Base-by-base conservation (phyloP, 768 basidiomycete genomes). In the Chalciporus sphaerocephalus region DNA sequence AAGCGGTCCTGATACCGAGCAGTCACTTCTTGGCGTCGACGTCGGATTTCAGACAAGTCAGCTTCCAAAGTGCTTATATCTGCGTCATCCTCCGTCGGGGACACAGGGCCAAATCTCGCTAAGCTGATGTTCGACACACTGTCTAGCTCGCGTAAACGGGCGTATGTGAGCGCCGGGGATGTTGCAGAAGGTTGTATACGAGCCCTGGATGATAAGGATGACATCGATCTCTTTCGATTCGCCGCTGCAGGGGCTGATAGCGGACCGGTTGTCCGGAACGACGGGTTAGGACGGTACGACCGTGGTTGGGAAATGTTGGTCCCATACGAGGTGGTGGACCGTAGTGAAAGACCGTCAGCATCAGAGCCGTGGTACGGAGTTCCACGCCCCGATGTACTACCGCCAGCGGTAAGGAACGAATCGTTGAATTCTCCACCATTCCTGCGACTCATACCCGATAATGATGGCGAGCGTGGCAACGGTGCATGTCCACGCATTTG, bases 1-100 rank as follows among this genome's bases (percentile, higher is more conserved):
- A 92, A 62, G 38, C 88, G 80, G 25, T 76, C 76, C 44, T 86
- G 83, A 56, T 92, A 92, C 53, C 87, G 76, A 52, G 68, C 71
- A 25, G 74, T 75, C 23, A 92, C 85, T 56, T 89, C 87, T 44
- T 78, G 80, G 28, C 85, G 71, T 51, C 86, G 74, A 50, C 78
- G 62, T 44, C 83, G 77, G 46, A 92, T 82, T 43, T 87, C 86
- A 12, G 73, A 72, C 70, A 88, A 72, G 66, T 87, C 85, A 6
- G 65, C 62, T 55, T 85, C 81, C 44, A 74, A 56, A 20, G 54
- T 66, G 36, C 47, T 46, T 44, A 66, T 54, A 21, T 73, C 70
- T 11, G 56, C 54, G 41, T 73, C 74, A 42, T 70, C 71, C 28
- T 64, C 65, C 43, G 41, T 51, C 38, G 50, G 48, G 24, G 47